Conservation (phyloP, 2,329 filamentous ascomycete species). For the Botrytis byssoidea region DNA sequence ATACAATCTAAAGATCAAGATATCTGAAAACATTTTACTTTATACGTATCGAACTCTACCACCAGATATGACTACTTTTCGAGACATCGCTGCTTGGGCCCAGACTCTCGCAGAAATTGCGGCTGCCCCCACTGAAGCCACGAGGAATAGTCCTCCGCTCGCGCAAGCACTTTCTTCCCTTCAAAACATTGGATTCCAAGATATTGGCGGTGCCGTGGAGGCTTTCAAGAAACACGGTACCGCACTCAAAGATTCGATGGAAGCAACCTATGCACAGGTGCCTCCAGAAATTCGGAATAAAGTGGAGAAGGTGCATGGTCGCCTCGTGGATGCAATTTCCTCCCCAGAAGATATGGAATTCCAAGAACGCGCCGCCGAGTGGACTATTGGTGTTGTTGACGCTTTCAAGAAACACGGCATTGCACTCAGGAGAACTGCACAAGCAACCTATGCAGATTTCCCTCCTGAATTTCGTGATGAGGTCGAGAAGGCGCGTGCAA, state of each 20-base stretch:
- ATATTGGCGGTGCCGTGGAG: neutral
- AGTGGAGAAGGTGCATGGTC: neutral
- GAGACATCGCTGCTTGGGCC: neutral
- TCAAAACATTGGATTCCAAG: neutral
- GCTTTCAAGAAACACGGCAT: neutral
- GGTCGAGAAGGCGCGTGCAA: neutral
- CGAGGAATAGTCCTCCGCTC: neutral
- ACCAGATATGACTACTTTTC: neutral
- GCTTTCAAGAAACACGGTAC: neutral
- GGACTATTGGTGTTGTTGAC: neutral
- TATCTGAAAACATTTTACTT: neutral
- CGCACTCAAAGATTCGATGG: neutral
- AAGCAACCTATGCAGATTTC: neutral
- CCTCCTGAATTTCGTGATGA: neutral
- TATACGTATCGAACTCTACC: neutral
- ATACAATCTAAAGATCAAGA: neutral
- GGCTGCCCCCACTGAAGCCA: neutral
- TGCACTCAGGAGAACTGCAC: neutral
- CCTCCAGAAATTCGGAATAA: neutral
- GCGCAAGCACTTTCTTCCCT: neutral
- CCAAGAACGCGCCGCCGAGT: neutral
- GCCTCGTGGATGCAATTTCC: neutral
- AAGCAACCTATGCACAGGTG: neutral
- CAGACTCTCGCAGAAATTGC: neutral
- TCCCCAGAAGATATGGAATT: neutral